Evolutionary conservation across 192 early-diverging fungal species (phyloP).

Genomic region (Radiomyces spectabilis): DNA sequence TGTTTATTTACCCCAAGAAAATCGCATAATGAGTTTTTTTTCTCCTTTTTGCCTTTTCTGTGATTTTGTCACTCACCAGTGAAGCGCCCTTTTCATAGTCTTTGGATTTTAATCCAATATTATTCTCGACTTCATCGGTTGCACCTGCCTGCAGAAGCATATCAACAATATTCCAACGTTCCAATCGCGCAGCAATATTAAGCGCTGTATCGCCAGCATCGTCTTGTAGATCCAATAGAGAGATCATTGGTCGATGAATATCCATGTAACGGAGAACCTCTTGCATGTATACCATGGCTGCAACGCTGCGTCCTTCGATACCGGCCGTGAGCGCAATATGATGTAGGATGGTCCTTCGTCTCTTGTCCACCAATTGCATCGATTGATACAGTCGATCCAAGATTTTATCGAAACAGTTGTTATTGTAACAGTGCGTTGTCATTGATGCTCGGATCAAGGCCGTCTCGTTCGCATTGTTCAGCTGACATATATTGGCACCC

Average conservation of each 20-base stretch:
- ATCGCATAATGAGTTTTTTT: not conserved
- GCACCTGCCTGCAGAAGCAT: slow-evolving; percentile 75
- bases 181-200: slow-evolving; percentile 77
- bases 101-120: slow-evolving; percentile 63
- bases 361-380: slow-evolving; percentile 63
- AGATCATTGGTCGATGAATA: not conserved
- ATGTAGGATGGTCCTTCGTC: slow-evolving; percentile 79
- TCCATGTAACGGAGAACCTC: slow-evolving; percentile 50
- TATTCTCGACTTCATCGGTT: slow-evolving; percentile 58
- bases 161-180: slow-evolving; percentile 61
- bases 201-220: slow-evolving; percentile 79
- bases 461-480: slow-evolving; percentile 82
- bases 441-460: slow-evolving; percentile 84
- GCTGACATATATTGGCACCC: slow-evolving; percentile 58
- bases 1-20: too few relatives aligned
- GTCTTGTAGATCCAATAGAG: slow-evolving; percentile 58
- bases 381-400: slow-evolving; percentile 67
- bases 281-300: slow-evolving; percentile 87
- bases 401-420: slow-evolving; percentile 65
- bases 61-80: slow-evolving; percentile 9
- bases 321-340: slow-evolving; percentile 77
- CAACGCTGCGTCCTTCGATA: slow-evolving; percentile 52
- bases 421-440: slow-evolving; percentile 77
- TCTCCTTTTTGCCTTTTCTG: not conserved
- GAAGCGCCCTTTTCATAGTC: too few relatives aligned